A percentile compares a stretch with the other conserved stretches of the same genome.
Conservation (phyloP, 2,329 filamentous ascomycete species). For the Cladophialophora exuberans region DNA sequence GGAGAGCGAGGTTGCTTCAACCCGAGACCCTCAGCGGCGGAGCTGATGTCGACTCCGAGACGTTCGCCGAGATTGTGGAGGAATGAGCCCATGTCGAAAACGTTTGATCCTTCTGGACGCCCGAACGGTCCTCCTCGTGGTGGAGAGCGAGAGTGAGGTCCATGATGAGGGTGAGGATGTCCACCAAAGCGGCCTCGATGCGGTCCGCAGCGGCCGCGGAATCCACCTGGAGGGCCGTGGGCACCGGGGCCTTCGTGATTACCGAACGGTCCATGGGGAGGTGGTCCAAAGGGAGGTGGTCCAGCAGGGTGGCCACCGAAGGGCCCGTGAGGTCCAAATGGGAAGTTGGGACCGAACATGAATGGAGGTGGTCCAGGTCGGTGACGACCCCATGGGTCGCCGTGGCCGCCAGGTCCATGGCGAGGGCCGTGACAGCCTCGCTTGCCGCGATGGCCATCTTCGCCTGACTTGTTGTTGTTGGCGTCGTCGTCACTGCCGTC, state of each 20-base stretch:
- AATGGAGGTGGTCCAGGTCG: slow-evolving; percentile 25
- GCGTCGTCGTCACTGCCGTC: slow-evolving; percentile 16
- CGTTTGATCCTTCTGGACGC: slow-evolving; percentile 11
- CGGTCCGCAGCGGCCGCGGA: slow-evolving; percentile 13
- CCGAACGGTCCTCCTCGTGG: slow-evolving; percentile 22
- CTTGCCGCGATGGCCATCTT: slow-evolving; percentile 16
- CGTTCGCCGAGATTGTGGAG: slow-evolving; percentile 37
- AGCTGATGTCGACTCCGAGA: slow-evolving; percentile 37
- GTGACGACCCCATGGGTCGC: slow-evolving; percentile 13
- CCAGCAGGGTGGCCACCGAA: background rate
- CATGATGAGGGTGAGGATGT: slow-evolving; percentile 20
- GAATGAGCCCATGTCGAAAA: slow-evolving; percentile 34
- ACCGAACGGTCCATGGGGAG: background rate
- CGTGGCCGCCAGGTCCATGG: background rate
- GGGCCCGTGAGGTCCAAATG: slow-evolving; percentile 10
- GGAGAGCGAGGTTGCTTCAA: slow-evolving; percentile 20
- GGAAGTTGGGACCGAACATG: slow-evolving; percentile 19
- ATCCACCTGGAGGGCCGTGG: slow-evolving; percentile 9
- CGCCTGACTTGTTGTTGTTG: background rate
- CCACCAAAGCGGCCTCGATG: slow-evolving; percentile 18
- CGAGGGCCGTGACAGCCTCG: slow-evolving; percentile 20
- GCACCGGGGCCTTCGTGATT: slow-evolving; percentile 13
- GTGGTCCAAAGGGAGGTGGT: background rate
- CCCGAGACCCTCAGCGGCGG: slow-evolving; percentile 33
- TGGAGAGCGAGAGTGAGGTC: slow-evolving; percentile 30